These are phyloP conservation scores for Neurospora sp. DNA, from an alignment of 495 filamentous ascomycete species.

Conservation along the genomic window DNA sequence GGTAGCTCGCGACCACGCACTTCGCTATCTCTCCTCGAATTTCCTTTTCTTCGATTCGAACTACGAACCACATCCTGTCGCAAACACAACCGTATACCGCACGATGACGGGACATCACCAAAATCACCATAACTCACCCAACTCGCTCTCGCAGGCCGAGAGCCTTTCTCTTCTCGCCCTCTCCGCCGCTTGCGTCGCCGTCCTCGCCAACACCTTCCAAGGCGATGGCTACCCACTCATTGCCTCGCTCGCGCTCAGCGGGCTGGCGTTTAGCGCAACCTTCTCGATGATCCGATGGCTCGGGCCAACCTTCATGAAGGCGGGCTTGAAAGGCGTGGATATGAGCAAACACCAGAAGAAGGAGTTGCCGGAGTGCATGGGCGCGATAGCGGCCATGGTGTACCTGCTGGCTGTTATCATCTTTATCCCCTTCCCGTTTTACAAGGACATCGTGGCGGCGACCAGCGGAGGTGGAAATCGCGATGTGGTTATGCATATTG, in stretches of 20 bases:
- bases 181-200: constrained; percentile 54
- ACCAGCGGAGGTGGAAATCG: constrained; percentile 90
- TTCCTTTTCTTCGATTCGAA: not conserved
- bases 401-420: constrained; percentile 79
- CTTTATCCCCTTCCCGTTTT: constrained; percentile 95
- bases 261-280: constrained; percentile 66
- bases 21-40: constrained; percentile 1
- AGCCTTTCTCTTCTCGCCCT: constrained; percentile 59
- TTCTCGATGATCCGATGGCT: constrained; percentile 90
- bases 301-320: constrained; percentile 78
- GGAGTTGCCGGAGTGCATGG: constrained; percentile 91
- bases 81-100: not conserved
- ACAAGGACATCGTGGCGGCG: constrained; percentile 93
- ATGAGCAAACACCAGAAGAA: constrained; percentile 64
- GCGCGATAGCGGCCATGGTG: constrained; percentile 85
- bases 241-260: constrained; percentile 76
- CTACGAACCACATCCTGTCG: not conserved
- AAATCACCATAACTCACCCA: constrained; percentile 1
- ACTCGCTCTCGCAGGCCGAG: constrained; percentile 55
- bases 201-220: constrained; percentile 71
- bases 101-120: constrained; percentile 1
- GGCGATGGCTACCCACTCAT: constrained; percentile 80
- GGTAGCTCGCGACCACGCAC: constrained; percentile 2
- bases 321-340: constrained; percentile 85
- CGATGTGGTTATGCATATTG: constrained; percentile 60